Conservation (phyloP, 1,139 yeast species). For the Meyerozyma athensensis region DNA sequence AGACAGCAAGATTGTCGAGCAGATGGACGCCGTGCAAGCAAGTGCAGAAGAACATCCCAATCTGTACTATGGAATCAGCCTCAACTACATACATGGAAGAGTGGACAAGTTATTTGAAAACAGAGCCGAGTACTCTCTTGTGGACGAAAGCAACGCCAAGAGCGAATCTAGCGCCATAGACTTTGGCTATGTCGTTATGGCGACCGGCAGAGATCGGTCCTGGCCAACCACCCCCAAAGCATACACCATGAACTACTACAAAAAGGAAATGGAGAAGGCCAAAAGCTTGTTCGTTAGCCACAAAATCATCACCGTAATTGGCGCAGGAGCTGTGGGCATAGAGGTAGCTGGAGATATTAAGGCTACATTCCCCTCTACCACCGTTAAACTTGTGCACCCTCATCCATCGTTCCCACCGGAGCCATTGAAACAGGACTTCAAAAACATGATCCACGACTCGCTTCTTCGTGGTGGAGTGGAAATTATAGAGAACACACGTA, state of each 20-base stretch:
- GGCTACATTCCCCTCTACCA: constrained; percentile 28
- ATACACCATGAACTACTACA: constrained; percentile 21
- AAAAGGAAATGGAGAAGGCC: constrained; percentile 32
- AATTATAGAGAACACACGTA: constrained; percentile 18
- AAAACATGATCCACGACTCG: constrained; percentile 22
- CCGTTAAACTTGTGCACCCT: constrained; percentile 38
- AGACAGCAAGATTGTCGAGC: constrained; percentile 15
- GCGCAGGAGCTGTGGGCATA: constrained; percentile 50
- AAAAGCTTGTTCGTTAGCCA: constrained; percentile 18
- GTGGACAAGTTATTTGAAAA: constrained; percentile 27
- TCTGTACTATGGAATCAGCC: constrained; percentile 13
- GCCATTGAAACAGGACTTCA: constrained; percentile 30
- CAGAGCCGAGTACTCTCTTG: constrained; percentile 21
- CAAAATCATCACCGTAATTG: constrained; percentile 32
- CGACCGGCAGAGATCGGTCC: constrained; percentile 47
- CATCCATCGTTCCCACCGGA: constrained; percentile 38
- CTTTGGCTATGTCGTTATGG: constrained; percentile 48
- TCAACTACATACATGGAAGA: constrained; percentile 39
- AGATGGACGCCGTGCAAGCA: constrained; percentile 11
- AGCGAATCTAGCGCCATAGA: constrained; percentile 17
- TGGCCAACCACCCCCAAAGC: constrained; percentile 55
- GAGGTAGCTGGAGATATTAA: constrained; percentile 47
- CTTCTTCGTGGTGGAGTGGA: constrained; percentile 19
- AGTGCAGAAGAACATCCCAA: too few species aligned
- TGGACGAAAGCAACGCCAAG: constrained; percentile 8